A percentile compares a stretch with the other conserved stretches of the same genome.
phyloP scores from a whole-genome alignment of 2,329 filamentous ascomycete genomes.

The Dothiorella sarmentorum region DNA sequence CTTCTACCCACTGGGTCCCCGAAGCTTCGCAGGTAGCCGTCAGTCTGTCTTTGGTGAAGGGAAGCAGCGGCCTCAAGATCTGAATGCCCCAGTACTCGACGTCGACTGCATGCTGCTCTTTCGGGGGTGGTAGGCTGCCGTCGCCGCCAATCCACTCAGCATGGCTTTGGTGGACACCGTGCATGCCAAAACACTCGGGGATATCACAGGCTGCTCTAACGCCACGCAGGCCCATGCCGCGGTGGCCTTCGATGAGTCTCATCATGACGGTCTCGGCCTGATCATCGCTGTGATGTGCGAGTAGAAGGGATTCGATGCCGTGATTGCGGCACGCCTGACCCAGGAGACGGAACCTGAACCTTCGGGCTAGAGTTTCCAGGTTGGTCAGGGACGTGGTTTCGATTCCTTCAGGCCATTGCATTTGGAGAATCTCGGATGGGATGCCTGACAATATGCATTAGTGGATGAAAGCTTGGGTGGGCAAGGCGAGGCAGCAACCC shows the following conservation, averaged over 20 bases:
- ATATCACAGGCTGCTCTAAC: slow-evolving; percentile 65
- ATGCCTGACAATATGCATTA: too few species aligned
- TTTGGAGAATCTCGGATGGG: slow-evolving; percentile 30
- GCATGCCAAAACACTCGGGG: slow-evolving; percentile 77
- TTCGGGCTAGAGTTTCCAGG: slow-evolving; percentile 74
- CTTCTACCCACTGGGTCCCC: slow-evolving; percentile 73
- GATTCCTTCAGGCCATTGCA: slow-evolving; percentile 38
- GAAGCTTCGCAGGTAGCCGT: slow-evolving; percentile 69
- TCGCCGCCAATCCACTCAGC: neutral
- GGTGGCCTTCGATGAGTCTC: slow-evolving; percentile 66
- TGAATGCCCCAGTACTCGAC: slow-evolving; percentile 64
- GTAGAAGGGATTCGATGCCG: slow-evolving; percentile 59
- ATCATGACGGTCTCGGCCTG: slow-evolving; percentile 86
- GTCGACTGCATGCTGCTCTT: slow-evolving; percentile 29
- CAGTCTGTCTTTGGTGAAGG: slow-evolving; percentile 70
- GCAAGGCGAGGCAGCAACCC: slow-evolving; percentile 22
- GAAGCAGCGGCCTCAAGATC: slow-evolving; percentile 66
- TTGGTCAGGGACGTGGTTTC: slow-evolving; percentile 49
- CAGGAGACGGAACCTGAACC: slow-evolving; percentile 67
- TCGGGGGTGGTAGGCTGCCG: slow-evolving; percentile 30
- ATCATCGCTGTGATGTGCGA: slow-evolving; percentile 88
- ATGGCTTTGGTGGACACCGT: slow-evolving; percentile 58
- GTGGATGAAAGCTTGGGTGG: too few species aligned
- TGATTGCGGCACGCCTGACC: slow-evolving; percentile 57
- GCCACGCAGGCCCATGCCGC: slow-evolving; percentile 67